These are phyloP conservation scores for Vanderwaltozyma tropicalis DNA, from an alignment of 805 yeast species.

Conservation along the genomic window DNA sequence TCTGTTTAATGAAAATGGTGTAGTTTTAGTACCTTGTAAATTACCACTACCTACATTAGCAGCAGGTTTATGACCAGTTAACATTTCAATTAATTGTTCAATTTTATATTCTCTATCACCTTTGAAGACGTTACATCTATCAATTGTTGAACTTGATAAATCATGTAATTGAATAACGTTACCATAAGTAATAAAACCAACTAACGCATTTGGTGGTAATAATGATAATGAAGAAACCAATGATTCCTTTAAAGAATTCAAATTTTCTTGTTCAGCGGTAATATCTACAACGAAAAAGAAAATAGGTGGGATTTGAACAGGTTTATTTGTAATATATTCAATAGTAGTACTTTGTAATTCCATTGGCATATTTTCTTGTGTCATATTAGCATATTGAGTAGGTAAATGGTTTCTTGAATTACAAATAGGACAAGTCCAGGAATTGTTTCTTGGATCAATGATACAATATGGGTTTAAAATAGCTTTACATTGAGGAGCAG, in stretches of 20 bases:
- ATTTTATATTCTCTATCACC: conserved; percentile 74
- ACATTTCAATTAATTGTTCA: conserved; percentile 49
- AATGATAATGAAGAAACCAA: conserved; percentile 63
- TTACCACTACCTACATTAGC: conserved; percentile 14
- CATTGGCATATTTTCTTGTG: conserved; percentile 67
- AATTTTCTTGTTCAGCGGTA: conserved; percentile 82
- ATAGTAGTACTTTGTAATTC: conserved; percentile 72
- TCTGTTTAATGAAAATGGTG: conserved; percentile 41
- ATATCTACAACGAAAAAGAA: conserved; percentile 79
- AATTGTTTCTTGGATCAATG: conserved; percentile 60
- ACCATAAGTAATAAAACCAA: conserved; percentile 78
- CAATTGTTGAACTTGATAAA: conserved; percentile 54
- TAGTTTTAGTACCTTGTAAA: conserved; percentile 26
- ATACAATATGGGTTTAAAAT: conserved; percentile 81
- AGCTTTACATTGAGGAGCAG: conserved; percentile 67
- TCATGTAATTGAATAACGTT: conserved; percentile 88
- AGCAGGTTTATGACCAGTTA: conserved; percentile 44
- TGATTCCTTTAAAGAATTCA: conserved; percentile 73
- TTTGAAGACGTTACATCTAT: conserved; percentile 72
- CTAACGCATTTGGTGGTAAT: conserved; percentile 81
- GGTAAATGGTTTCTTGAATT: conserved; percentile 70
- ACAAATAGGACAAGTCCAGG: conserved; percentile 86
- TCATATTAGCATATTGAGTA: conserved; percentile 64
- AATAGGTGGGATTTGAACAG: conserved; percentile 75
- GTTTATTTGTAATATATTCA: conserved; percentile 75